These are phyloP conservation scores for Rhizopus delemar DNA, from an alignment of 371 early-diverging fungal species.

Conservation along the genomic window DNA sequence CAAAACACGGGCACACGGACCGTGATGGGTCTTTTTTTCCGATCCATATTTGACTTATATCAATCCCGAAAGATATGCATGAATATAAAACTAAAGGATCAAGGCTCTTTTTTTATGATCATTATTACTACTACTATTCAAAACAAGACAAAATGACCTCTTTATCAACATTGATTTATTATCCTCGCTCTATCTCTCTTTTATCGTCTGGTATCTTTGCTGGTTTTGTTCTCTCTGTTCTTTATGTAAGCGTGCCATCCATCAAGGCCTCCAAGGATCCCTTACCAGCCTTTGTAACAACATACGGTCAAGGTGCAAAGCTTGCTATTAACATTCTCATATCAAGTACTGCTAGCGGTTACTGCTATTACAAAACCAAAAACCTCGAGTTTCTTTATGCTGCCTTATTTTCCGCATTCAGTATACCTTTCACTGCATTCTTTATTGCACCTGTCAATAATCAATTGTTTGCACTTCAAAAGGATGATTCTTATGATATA, in stretches of 20 bases:
- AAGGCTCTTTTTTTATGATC: no score
- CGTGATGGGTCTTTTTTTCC: no score
- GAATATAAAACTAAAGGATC: no score
- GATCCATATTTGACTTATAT: no score
- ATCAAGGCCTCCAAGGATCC: slow-evolving; percentile 22
- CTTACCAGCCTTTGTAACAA: slow-evolving; percentile 15
- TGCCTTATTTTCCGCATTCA: slow-evolving; percentile 7
- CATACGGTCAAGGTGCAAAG: slow-evolving; percentile 4
- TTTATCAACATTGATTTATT: slow-evolving; percentile 10
- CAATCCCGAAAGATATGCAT: no score
- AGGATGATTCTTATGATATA: slow-evolving; percentile 10
- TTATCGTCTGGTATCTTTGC: slow-evolving; percentile 20
- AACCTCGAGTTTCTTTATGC: slow-evolving; percentile 9
- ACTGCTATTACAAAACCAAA: slow-evolving; percentile 17
- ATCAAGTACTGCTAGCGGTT: slow-evolving; percentile 7
- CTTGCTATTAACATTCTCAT: slow-evolving; percentile 17
- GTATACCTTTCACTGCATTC: slow-evolving; percentile 14
- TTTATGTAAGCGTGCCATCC: slow-evolving; percentile 16
- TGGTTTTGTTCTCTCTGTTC: slow-evolving; percentile 11
- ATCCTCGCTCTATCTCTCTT: slow-evolving; percentile 21
- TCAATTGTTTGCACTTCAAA: slow-evolving; percentile 22
- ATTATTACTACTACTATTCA: no score
- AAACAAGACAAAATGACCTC: slow-evolving; percentile 11
- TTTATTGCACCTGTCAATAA: slow-evolving; percentile 26
- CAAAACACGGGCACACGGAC: no score